Percentiles rank a stretch among this genome's conserved stretches.
Conservation (phyloP, 257 asterid species). For the Lithospermum erythrorhizon region DNA sequence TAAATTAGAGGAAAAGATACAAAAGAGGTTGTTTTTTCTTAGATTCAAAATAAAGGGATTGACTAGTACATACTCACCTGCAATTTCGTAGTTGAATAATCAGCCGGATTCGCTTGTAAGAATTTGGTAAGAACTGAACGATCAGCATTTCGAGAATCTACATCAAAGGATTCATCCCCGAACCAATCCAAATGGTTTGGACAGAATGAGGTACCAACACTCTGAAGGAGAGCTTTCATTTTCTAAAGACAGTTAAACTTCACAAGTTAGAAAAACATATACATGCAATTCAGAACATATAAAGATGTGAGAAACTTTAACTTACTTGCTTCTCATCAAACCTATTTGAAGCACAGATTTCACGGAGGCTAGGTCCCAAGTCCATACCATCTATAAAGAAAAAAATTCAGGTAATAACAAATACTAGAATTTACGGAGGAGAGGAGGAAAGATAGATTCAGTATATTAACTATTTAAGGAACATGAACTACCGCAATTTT, state of each 20-base stretch:
- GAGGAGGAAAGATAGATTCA: background rate
- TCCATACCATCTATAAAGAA: constrained; percentile 37
- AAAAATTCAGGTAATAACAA: constrained; percentile 7
- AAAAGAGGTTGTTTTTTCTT: background rate
- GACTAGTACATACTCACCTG: constrained; percentile 33
- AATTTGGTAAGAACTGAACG: constrained; percentile 65
- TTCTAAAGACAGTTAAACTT: constrained; percentile 41
- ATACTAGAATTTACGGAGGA: background rate
- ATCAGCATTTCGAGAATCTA: constrained; percentile 67
- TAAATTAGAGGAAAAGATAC: background rate
- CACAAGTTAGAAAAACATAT: constrained; percentile 7
- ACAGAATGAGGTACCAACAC: constrained; percentile 74
- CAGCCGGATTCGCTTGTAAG: constrained; percentile 74
- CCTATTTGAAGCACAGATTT: constrained; percentile 87
- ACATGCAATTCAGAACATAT: background rate
- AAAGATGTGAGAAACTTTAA: background rate
- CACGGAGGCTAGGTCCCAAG: constrained; percentile 73
- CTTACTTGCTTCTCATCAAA: constrained; percentile 84
- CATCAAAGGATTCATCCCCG: constrained; percentile 43
- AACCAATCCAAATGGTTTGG: constrained; percentile 84
- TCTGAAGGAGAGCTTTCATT: constrained; percentile 88
- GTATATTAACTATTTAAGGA: background rate
- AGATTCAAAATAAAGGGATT: background rate
- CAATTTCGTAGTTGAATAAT: constrained; percentile 62
- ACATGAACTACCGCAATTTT: too few relatives aligned